Conservation (phyloP, 805 yeast species). For the Candida ovalis region DNA sequence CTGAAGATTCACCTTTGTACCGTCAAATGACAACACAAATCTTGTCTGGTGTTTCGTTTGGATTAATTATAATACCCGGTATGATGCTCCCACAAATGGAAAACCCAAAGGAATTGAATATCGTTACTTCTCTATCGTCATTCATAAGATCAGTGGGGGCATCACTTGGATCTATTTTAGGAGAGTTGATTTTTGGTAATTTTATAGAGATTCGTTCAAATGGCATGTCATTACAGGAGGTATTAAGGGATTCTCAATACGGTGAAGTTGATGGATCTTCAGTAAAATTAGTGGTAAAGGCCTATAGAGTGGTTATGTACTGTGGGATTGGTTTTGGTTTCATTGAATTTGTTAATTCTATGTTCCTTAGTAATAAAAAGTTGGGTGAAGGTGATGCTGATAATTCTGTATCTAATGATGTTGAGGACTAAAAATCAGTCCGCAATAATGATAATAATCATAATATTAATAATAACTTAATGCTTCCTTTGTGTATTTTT, state of each 20-base stretch:
- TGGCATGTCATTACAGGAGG: neutral
- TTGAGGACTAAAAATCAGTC: neutral
- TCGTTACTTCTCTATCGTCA: constrained; percentile 44
- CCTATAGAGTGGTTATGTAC: constrained; percentile 17
- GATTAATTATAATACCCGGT: constrained; percentile 43
- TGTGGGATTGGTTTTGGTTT: constrained; percentile 18
- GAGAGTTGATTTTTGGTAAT: constrained; percentile 36
- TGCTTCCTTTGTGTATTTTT: too few relatives aligned
- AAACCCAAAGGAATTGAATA: constrained; percentile 31
- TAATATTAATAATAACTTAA: too few relatives aligned
- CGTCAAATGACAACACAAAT: constrained; percentile 43
- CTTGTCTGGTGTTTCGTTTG: constrained; percentile 44
- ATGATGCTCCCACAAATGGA: constrained; percentile 43
- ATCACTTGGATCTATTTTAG: constrained; percentile 41
- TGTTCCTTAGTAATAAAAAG: constrained; percentile 8
- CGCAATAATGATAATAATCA: too few relatives aligned
- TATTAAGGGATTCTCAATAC: constrained; percentile 4
- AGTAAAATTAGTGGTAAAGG: constrained; percentile 10
- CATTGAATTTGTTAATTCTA: constrained; percentile 9
- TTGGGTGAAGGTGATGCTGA: neutral
- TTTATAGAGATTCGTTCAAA: constrained; percentile 6
- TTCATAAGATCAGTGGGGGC: constrained; percentile 47
- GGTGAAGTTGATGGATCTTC: neutral
- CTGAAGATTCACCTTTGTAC: constrained; percentile 34
- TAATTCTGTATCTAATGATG: too few relatives aligned